Evolutionary conservation across 2,329 filamentous ascomycete species (phyloP).

Genomic region (Xylaria sp.): DNA sequence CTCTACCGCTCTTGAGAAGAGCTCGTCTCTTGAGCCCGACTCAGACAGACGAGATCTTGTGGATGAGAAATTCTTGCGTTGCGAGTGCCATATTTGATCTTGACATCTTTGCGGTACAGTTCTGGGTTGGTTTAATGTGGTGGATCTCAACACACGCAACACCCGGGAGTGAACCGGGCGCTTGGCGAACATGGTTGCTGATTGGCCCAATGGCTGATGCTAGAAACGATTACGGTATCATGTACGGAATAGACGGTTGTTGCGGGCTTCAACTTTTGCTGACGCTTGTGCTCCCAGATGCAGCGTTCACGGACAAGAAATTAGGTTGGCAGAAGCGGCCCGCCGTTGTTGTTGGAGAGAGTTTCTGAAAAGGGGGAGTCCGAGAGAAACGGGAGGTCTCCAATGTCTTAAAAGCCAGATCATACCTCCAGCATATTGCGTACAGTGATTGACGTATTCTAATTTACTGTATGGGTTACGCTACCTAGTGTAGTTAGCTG

Average conservation of each 20-base stretch:
- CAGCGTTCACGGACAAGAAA: neutral
- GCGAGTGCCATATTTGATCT: slow-evolving; percentile 17
- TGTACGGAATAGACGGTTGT: neutral
- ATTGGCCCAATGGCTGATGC: neutral
- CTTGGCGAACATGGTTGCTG: slow-evolving; percentile 13
- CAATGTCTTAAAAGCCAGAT: too few relatives aligned
- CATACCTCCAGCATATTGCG: too few relatives aligned
- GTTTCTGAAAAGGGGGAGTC: neutral
- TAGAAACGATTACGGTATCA: neutral
- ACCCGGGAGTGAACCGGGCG: slow-evolving; percentile 5
- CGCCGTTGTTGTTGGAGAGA: neutral
- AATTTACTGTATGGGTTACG: neutral
- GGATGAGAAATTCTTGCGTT: slow-evolving; percentile 13
- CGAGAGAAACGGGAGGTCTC: neutral
- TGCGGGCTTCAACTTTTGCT: neutral
- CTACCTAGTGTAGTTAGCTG: neutral
- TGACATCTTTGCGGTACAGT: slow-evolving; percentile 7
- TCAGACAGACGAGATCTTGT: slow-evolving; percentile 8
- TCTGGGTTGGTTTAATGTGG: slow-evolving; percentile 4
- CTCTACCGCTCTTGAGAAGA: slow-evolving; percentile 61
- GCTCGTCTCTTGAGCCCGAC: slow-evolving; percentile 16
- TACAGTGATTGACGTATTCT: neutral
- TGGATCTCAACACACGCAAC: slow-evolving; percentile 3
- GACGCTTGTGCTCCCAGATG: neutral
- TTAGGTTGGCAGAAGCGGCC: neutral